These are phyloP conservation scores for Iberis amara DNA, from an alignment of 441 rosid species.

Conservation along the genomic window DNA sequence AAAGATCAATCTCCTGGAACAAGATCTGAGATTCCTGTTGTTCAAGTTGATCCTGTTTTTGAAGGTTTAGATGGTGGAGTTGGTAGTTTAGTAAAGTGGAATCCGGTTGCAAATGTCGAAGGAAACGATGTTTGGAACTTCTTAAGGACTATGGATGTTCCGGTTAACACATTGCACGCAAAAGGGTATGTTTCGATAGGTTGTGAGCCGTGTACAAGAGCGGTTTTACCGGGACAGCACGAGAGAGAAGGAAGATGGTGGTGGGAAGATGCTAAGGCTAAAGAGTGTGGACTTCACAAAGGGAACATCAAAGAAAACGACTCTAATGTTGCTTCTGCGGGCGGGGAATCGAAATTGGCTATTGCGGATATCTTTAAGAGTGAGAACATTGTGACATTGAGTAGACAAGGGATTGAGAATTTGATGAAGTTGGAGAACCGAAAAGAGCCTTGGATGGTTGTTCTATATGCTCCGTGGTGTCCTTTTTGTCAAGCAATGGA, in stretches of 20 bases:
- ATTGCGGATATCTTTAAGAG: conserved; percentile 60
- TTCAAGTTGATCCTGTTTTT: conserved; percentile 85
- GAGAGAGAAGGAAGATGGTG: conserved; percentile 99
- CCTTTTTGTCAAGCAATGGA: conserved; percentile 89
- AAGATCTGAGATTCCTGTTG: conserved; percentile 72
- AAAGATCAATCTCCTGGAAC: conserved; percentile 93
- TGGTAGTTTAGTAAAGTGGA: conserved; percentile 93
- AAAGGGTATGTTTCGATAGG: conserved; percentile 83
- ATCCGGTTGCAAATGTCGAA: conserved; percentile 73
- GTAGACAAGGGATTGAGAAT: conserved; percentile 73
- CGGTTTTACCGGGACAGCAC: conserved; percentile 87
- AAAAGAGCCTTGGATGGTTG: conserved; percentile 77
- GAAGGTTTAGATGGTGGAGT: conserved; percentile 79
- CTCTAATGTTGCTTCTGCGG: conserved; percentile 28
- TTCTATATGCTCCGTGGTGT: conserved; percentile 96
- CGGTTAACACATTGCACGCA: conserved; percentile 69
- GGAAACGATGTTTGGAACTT: conserved; percentile 73
- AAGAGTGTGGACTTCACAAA: conserved; percentile 95
- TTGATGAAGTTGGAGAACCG: conserved; percentile 60
- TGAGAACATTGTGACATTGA: conserved; percentile 57
- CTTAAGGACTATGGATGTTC: conserved; percentile 77
- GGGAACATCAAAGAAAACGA: conserved; percentile 56
- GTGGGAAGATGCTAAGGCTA: conserved; percentile 98
- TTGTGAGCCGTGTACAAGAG: conserved; percentile 90
- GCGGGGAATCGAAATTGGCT: conserved; percentile 31